Base-by-base conservation (phyloP, 192 early-diverging fungal species). In the Umbelopsis sp. region DNA sequence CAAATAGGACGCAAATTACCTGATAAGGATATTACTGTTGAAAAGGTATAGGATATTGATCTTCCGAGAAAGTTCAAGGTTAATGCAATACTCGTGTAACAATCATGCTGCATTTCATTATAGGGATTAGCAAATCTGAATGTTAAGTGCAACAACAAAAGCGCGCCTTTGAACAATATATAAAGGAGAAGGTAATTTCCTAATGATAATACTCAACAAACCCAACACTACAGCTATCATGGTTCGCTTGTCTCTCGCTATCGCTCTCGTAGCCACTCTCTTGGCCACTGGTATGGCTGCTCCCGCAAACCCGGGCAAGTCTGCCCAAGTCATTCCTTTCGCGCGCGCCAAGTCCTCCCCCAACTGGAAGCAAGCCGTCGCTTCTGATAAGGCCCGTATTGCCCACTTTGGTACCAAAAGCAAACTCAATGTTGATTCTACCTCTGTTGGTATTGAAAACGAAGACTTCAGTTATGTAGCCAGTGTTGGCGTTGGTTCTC, bases 401-500 rank as follows among this genome's bases (percentile, higher is more conserved):
- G 15, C 33, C 20, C 67, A 49, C 22, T 69, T 69, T 30, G 22
- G 51, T 9, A n/a, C 7, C 1, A 37, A 35, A 11, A 61, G 52
- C 44, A 35, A 61, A 8, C 0, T 21, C 22, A 12, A 4, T n/a
- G 16, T 21, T 0, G 45, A 21, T 21, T 8, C 69, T 41, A 46
- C 22, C 13, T 21, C 20, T 30, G 48, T 68, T 23, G 47, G 71
- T 47, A 71, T 64, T 46, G 50, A 49, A 53, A 78, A 78, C 49
- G 71, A 41, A 1, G 68, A 68, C 23, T 49, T 72, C 64, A 68
- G 65, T 25, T 78, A 73, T 22, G 41, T 70, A 5, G 33, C 69
- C 49, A 49, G 23, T 11, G 53, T 72, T 30, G 44, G 53, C 25
- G 52, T 73, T 20, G 76, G 76, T 23, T 66, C 71, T 4, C 68